Evolutionary conservation across 495 filamentous ascomycete species (phyloP), one percentile per base, ranked within the genome.

Genomic region (Neurospora sp.): DNA sequence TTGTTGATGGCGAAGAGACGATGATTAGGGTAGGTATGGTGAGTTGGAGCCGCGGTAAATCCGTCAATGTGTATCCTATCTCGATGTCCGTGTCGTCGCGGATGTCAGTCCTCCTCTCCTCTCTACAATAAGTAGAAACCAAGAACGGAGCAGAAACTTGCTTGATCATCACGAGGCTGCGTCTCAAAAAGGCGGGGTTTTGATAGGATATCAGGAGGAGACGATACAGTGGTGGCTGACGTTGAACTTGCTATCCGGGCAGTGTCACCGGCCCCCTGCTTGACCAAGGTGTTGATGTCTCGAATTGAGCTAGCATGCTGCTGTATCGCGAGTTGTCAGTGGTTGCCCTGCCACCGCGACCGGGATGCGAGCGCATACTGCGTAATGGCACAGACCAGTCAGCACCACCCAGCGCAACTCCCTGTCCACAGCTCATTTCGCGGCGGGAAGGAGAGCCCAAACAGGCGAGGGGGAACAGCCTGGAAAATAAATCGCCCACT

Each of bases 1-100:
- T 78, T 89, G 46, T 74, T 90, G 71, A 81, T 89, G 82, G 84
- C 86, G 1, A 82, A 85, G 72, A 83, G 82, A 73, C 84, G 80
- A 75, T 77, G 69, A 72, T 39, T 9, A 20, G n/a, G n/a, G n/a
- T n/a, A n/a, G 44, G n/a, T 46, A 35, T 62, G 48, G 23, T 8
- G 23, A 62, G 23, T 59, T 16, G 12, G 27, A 16, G 23, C 31
- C 23, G 23, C 11, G 6, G 23, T 14, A 8, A 62, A 35, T 8
- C 54, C 54, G 27, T 31, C 27, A 12, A 16, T 3, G 23, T 62
- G 27, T 62, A 16, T 62, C 6, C 12, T 62, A 35, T 16, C 12
- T 9, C 20, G 46, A 54, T 11, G 4, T 27, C n/a, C n/a, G 10
- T 27, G 10, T 27, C 11, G 5, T 27, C 23, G 46, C 20, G 46